Percentiles rank a stretch among this genome's conserved stretches.
These are phyloP conservation scores for Cryptococcus deneoformans DNA, from an alignment of 1,284 basidiomycete genomes.

Conservation along the genomic window DNA sequence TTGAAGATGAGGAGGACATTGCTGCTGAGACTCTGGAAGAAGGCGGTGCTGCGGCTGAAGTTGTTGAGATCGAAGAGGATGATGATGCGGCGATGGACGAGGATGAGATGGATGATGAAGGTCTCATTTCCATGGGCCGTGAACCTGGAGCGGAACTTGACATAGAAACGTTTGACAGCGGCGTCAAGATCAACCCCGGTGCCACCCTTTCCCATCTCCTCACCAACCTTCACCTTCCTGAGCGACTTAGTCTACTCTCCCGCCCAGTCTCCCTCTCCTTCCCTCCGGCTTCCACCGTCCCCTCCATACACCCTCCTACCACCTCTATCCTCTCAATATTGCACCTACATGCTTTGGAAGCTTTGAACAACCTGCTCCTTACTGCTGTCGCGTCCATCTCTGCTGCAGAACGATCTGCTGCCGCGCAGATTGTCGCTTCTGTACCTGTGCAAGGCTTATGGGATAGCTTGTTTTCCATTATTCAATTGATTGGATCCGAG, in stretches of 20 bases:
- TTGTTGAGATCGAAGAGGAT: slow-evolving; percentile 36
- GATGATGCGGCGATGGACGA: slow-evolving; percentile 47
- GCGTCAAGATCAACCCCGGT: slow-evolving; percentile 20
- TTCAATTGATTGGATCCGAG: slow-evolving; percentile 52
- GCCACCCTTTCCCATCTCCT: slow-evolving; percentile 48
- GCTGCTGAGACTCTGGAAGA: slow-evolving; percentile 41
- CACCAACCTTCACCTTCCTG: slow-evolving; percentile 49
- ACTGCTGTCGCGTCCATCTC: slow-evolving; percentile 57
- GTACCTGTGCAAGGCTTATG: slow-evolving; percentile 60
- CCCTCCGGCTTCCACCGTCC: slow-evolving; percentile 61
- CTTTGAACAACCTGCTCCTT: slow-evolving; percentile 85
- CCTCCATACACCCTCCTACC: slow-evolving; percentile 75
- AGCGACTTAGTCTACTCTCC: slow-evolving; percentile 63
- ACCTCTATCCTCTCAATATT: slow-evolving; percentile 76
- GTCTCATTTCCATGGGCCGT: slow-evolving; percentile 44
- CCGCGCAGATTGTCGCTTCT: slow-evolving; percentile 44
- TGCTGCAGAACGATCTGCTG: slow-evolving; percentile 23
- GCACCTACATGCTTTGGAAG: slow-evolving; percentile 81
- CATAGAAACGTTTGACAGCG: slow-evolving; percentile 31
- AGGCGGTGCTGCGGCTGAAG: slow-evolving; percentile 22
- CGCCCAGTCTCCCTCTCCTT: slow-evolving; percentile 75
- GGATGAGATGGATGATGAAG: slow-evolving; percentile 47
- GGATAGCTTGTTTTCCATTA: slow-evolving; percentile 71
- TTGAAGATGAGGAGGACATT: slow-evolving; percentile 57
- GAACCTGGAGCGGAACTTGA: slow-evolving; percentile 25